phyloP scores from a whole-genome alignment of 108 stramenopile genomes.

The Skeletonema marinoi region DNA sequence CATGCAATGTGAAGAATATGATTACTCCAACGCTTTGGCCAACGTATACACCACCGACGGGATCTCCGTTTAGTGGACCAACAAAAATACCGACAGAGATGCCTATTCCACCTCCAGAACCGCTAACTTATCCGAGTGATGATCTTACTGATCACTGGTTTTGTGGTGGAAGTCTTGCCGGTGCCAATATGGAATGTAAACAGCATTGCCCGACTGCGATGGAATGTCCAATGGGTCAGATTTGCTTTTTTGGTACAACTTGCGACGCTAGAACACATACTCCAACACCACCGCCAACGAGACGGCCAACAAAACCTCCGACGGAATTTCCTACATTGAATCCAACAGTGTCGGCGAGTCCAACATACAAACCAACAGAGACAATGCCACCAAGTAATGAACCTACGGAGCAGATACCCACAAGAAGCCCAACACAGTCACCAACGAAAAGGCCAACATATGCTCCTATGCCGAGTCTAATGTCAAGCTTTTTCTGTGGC shows the following conservation, averaged over 20 bases:
- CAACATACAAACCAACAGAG: not conserved
- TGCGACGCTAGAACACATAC: constrained; percentile 36
- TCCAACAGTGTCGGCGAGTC: not conserved
- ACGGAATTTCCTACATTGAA: constrained; percentile 12
- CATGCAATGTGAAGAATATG: constrained; percentile 41
- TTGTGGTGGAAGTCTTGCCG: constrained; percentile 30
- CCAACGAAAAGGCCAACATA: constrained; percentile 36
- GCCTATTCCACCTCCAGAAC: constrained; percentile 43
- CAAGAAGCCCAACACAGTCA: constrained; percentile 21
- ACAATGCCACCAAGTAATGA: not conserved
- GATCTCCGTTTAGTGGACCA: constrained; percentile 6
- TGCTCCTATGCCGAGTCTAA: constrained; percentile 36
- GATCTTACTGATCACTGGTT: constrained; percentile 48
- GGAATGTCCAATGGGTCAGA: constrained; percentile 33
- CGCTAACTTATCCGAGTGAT: constrained; percentile 35
- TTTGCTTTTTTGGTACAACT: constrained; percentile 33
- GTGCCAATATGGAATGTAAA: constrained; percentile 24
- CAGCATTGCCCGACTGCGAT: constrained; percentile 27
- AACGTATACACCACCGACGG: not conserved
- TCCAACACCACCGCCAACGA: constrained; percentile 33
- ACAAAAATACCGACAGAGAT: constrained; percentile 49
- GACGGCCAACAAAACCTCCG: constrained; percentile 16
- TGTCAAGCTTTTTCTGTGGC: constrained; percentile 33
- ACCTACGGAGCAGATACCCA: constrained; percentile 22
- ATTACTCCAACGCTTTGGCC: constrained; percentile 6